A percentile compares a stretch with the other conserved stretches of the same genome.
Conservation (phyloP, 2,329 filamentous ascomycete genomes). For the Fusarium mexicanum region DNA sequence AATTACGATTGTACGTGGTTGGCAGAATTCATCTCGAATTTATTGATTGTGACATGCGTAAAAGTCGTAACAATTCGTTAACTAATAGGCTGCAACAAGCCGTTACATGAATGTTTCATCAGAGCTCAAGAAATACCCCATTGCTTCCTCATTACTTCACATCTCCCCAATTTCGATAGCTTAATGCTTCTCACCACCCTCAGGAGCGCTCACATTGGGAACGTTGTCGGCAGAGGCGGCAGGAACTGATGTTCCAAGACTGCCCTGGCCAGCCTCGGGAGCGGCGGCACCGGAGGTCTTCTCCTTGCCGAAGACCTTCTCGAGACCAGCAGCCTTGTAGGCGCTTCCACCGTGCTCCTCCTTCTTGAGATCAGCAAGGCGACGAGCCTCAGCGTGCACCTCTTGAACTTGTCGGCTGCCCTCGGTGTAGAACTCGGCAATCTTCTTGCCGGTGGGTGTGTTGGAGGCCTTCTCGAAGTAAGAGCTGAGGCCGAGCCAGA, state of each 20-base stretch:
- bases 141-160: slow-evolving; percentile 2
- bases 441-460: slow-evolving; percentile 87
- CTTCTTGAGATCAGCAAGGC: slow-evolving; percentile 89
- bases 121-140: slow-evolving; percentile 2
- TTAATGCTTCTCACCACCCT: slow-evolving; percentile 39
- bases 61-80: slow-evolving; percentile 40
- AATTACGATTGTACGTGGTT: neutral
- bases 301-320: slow-evolving; percentile 66
- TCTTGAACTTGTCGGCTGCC: slow-evolving; percentile 91
- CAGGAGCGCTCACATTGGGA: slow-evolving; percentile 38
- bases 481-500: slow-evolving; percentile 74
- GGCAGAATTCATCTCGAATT: slow-evolving; percentile 19
- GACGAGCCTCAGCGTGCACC: slow-evolving; percentile 89
- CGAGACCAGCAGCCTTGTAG: slow-evolving; percentile 67
- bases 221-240: slow-evolving; percentile 27
- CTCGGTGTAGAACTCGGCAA: slow-evolving; percentile 87
- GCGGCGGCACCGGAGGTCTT: slow-evolving; percentile 45
- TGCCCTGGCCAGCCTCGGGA: slow-evolving; percentile 27
- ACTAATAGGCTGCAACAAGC: slow-evolving; percentile 13
- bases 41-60: slow-evolving; percentile 32
- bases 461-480: slow-evolving; percentile 95
- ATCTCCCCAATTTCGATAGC: neutral
- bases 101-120: slow-evolving; percentile 3
- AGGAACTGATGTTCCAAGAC: slow-evolving; percentile 32
- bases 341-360: slow-evolving; percentile 67